Evolutionary conservation across 2,329 filamentous ascomycete genomes (phyloP).

Genomic region (Aspergillus sp.): DNA sequence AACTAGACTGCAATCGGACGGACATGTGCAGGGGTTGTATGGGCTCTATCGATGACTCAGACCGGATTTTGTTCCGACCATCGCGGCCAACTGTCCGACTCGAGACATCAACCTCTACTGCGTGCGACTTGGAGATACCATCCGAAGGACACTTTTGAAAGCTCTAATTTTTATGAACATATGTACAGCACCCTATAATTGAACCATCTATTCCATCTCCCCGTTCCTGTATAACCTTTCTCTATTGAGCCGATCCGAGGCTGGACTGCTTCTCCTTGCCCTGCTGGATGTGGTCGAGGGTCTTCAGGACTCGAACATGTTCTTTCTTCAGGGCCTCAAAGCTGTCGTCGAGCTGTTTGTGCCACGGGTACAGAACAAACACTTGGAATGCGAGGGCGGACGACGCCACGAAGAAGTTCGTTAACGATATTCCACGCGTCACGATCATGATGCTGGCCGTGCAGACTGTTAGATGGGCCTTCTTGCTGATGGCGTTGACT

Average conservation of each 20-base stretch:
- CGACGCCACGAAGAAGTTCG: conserved; percentile 64
- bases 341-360: conserved; percentile 61
- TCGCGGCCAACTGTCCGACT: too few species aligned
- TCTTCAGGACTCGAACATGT: conserved; percentile 42
- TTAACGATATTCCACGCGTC: conserved; percentile 55
- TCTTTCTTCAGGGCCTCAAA: conserved; percentile 60
- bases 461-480: not conserved
- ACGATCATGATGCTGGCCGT: conserved; percentile 37
- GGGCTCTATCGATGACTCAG: too few species aligned
- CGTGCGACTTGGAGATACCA: too few species aligned
- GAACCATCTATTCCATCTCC: not conserved
- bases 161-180: too few species aligned
- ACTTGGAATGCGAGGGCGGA: conserved; percentile 67
- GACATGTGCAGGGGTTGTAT: too few species aligned
- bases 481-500: not conserved
- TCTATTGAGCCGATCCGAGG: not conserved
- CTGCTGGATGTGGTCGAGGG: conserved; percentile 9
- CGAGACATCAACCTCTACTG: too few species aligned
- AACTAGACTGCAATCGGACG: too few species aligned
- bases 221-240: not conserved
- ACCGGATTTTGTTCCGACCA: too few species aligned
- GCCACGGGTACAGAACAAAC: conserved; percentile 69
- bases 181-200: not conserved
- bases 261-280: not conserved
- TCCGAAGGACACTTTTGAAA: too few species aligned